phyloP scores from a whole-genome alignment of 139 green algal species.

The Ulvella scutata region DNA sequence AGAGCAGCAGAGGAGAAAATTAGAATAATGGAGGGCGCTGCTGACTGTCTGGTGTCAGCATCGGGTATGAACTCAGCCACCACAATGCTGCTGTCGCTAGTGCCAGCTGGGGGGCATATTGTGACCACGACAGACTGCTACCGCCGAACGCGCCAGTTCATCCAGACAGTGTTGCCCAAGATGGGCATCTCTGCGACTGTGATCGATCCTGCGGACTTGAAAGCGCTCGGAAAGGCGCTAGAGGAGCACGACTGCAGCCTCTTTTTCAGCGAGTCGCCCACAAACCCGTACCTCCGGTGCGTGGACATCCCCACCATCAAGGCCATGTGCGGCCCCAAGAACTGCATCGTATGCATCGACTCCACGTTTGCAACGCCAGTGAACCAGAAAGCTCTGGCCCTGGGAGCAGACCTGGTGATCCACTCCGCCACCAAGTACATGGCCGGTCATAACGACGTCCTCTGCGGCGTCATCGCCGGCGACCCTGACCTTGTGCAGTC shows the following conservation, averaged over 20 bases:
- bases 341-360: constrained; percentile 78
- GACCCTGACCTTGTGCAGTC: constrained; percentile 47
- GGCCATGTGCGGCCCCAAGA: constrained; percentile 43
- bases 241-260: constrained; percentile 49
- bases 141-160: constrained; percentile 93
- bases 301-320: constrained; percentile 82
- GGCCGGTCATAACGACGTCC: constrained; percentile 95
- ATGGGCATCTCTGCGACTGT: constrained; percentile 91
- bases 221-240: constrained; percentile 48
- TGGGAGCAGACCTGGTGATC: constrained; percentile 96
- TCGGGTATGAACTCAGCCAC: constrained; percentile 93
- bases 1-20: constrained; percentile 86
- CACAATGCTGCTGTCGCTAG: constrained; percentile 97
- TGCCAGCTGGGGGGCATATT: constrained; percentile 90
- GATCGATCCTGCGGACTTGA: constrained; percentile 88
- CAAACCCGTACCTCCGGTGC: constrained; percentile 97
- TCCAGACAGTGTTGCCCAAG: constrained; percentile 93
- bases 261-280: constrained; percentile 98
- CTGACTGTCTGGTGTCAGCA: constrained; percentile 84
- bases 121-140: constrained; percentile 99
- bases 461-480: constrained; percentile 76
- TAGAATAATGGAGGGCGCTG: constrained; percentile 81
- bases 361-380: constrained; percentile 91
- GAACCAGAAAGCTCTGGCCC: constrained; percentile 61
- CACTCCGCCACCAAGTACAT: constrained; percentile 98